Conservation (phyloP, 202 grass and related monocot genomes). For the Tripidium arundinaceum region DNA sequence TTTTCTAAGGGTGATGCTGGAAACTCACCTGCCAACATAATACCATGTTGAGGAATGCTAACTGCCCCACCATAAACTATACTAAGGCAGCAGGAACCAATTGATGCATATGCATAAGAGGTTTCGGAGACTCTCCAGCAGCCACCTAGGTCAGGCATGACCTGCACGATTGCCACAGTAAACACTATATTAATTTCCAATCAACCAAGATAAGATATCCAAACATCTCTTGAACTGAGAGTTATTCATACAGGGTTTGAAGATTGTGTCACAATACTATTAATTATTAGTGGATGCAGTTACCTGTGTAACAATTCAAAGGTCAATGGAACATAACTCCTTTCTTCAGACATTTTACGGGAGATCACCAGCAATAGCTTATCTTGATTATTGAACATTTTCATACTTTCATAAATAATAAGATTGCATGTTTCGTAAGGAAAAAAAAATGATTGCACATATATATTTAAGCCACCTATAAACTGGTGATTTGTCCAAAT, state of each 20-base stretch:
- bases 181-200: slow-evolving; percentile 17
- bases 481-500: neutral
- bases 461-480: neutral
- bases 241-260: neutral
- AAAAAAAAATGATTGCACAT: neutral
- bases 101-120: slow-evolving; percentile 23
- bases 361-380: neutral
- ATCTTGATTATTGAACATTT: neutral
- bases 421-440: neutral
- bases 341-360: slow-evolving; percentile 3
- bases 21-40: slow-evolving; percentile 41
- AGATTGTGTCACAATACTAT: neutral
- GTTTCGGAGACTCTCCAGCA: slow-evolving; percentile 7
- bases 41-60: slow-evolving; percentile 23
- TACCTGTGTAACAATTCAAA: slow-evolving; percentile 19
- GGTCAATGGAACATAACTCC: neutral
- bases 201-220: slow-evolving; percentile 26
- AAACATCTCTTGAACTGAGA: neutral
- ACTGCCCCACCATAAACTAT: slow-evolving; percentile 33
- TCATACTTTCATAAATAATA: neutral
- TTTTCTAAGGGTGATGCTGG: slow-evolving; percentile 27
- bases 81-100: slow-evolving; percentile 12
- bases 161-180: slow-evolving; percentile 22
- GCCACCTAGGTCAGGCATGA: slow-evolving; percentile 18
- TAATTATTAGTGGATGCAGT: neutral